Conservation (phyloP, 139 green algal species). For the Prasinococcaceae sp. region DNA sequence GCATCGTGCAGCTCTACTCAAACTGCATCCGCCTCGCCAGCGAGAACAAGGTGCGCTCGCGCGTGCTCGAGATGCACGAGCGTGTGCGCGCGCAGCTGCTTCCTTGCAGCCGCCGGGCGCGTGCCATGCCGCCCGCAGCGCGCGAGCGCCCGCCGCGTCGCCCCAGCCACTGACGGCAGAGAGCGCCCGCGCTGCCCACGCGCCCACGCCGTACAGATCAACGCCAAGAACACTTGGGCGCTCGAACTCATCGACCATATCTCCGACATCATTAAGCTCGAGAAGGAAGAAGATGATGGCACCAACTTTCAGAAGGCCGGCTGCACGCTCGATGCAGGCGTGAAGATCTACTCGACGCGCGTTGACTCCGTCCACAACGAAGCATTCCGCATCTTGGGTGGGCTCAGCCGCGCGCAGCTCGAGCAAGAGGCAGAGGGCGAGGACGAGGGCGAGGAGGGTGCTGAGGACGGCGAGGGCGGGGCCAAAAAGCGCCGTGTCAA, state of each 20-base stretch:
- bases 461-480: too few species aligned
- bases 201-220: conserved; percentile 8
- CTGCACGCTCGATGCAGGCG: conserved; percentile 71
- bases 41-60: conserved; percentile 30
- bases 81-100: neutral
- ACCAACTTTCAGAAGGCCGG: conserved; percentile 79
- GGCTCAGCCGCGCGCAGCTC: conserved; percentile 40
- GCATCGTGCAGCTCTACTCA: conserved; percentile 35
- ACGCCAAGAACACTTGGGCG: conserved; percentile 60
- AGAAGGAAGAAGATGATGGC: conserved; percentile 23
- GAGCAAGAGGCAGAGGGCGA: too few species aligned
- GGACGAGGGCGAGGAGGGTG: too few species aligned
- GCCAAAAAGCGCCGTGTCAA: too few species aligned
- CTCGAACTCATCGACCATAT: conserved; percentile 76
- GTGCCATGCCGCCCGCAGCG: too few species aligned
- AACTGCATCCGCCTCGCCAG: conserved; percentile 69
- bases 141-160: too few species aligned
- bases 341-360: conserved; percentile 76
- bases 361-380: conserved; percentile 71
- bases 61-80: conserved; percentile 18
- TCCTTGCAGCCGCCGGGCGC: neutral
- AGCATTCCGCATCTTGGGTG: conserved; percentile 53
- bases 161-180: neutral
- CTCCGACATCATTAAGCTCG: conserved; percentile 43
- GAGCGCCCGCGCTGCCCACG: neutral